Base-by-base conservation (phyloP, 352 stramenopile genomes). In the Phytopythium kandeliae region DNA sequence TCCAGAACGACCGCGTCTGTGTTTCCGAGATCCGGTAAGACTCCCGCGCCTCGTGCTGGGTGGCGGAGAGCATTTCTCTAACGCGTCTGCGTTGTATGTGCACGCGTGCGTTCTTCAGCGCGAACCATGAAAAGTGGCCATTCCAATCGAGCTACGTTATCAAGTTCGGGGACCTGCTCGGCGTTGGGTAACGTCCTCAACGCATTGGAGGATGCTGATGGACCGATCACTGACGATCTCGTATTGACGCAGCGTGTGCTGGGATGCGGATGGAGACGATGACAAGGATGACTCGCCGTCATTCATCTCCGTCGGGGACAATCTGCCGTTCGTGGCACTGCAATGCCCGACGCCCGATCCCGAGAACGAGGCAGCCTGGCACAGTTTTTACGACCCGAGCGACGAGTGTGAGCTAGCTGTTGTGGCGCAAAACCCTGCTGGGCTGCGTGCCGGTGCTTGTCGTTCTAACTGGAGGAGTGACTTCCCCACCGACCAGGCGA, bases 1-100 rank as follows among this genome's bases (percentile, higher is more conserved):
- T 80, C 41, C 67, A 65, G 25, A 43, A 44, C 13, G 64, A 79
- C 44, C 55, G 59, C 17, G 37, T 80, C 28, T 78, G 56, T 35
- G 55, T 83, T 47, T 46, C 47, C 47, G 60, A 65, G 30, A 76
- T 83, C 57, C 57, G 60, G 60, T 67, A 19, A n/a, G 51, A n/a
- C 0, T 6, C 17, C 12, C 25, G 36, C 36, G n/a, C 16, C 5
- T 42, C 4, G 36, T 16, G n/a, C 33, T 41, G 15, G 28, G n/a
- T 41, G 12, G 15, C 16, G 28, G 16, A 26, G 0, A 43, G n/a
- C 1, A 26, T 43, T 17, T 2, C 9, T 7, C 9, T 43, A 25
- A 13, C 25, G 17, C 35, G 37, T 3, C 19, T 24, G n/a, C 19
- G 37, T 21, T 15, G 19, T 25, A 19, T 9, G 15, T 13, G 8